Evolutionary conservation across 768 basidiomycete species (phyloP).

Genomic region (Mycena belliarum): DNA sequence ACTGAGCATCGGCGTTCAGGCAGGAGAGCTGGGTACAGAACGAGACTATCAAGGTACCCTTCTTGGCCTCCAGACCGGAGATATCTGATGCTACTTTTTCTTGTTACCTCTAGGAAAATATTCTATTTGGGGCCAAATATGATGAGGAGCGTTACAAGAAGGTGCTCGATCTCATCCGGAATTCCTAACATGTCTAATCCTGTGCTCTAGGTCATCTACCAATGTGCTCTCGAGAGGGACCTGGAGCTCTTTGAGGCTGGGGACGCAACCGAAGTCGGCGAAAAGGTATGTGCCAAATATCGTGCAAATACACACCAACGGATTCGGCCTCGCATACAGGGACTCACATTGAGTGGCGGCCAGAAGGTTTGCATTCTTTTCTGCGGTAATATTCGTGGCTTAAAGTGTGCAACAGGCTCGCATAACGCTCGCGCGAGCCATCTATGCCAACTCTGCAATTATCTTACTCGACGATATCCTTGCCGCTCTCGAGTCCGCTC

Average conservation of each 20-base stretch:
- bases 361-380: slow-evolving; percentile 44
- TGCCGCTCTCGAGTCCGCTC: slow-evolving; percentile 32
- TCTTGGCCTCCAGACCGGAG: not conserved
- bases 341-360: slow-evolving; percentile 45
- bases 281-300: slow-evolving; percentile 33
- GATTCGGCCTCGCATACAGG: slow-evolving; percentile 20
- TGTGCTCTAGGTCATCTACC: slow-evolving; percentile 50
- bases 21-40: slow-evolving; percentile 89
- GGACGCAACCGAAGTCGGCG: slow-evolving; percentile 60
- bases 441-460: slow-evolving; percentile 43
- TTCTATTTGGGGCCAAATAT: slow-evolving; percentile 76
- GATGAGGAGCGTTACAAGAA: slow-evolving; percentile 80
- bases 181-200: not conserved
- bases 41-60: slow-evolving; percentile 19
- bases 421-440: slow-evolving; percentile 45
- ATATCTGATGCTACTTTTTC: not conserved
- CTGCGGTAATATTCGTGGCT: slow-evolving; percentile 27
- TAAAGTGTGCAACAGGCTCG: slow-evolving; percentile 31
- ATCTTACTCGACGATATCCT: slow-evolving; percentile 51
- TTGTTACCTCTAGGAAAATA: slow-evolving; percentile 58
- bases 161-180: not conserved
- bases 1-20: no score
- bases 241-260: slow-evolving; percentile 70
- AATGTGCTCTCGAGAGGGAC: slow-evolving; percentile 76
- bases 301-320: not conserved